A percentile compares a stretch with the other conserved stretches of the same genome.
phyloP scores from a whole-genome alignment of 495 filamentous ascomycete species.

The Tuber umbilicatum region DNA sequence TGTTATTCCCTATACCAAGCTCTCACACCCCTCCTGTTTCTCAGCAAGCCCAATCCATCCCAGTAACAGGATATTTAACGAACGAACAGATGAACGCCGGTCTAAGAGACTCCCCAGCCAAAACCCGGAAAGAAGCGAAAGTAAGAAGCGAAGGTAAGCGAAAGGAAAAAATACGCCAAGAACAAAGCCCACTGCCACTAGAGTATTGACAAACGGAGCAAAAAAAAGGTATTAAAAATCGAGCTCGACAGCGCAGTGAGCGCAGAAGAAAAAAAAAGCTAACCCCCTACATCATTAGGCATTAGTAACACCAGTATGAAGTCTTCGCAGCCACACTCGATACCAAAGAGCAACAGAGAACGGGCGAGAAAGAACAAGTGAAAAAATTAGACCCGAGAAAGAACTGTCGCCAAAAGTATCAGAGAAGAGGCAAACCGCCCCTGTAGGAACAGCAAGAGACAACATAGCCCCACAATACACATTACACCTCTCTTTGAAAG shows the following conservation, averaged over 20 bases:
- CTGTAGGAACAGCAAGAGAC: not conserved
- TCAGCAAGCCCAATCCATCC: constrained; percentile 12
- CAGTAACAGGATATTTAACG: constrained; percentile 20
- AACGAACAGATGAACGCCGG: constrained; percentile 35
- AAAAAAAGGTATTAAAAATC: constrained; percentile 22
- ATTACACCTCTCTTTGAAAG: not conserved
- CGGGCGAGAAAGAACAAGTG: constrained; percentile 1
- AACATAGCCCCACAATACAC: not conserved
- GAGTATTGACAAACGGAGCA: constrained; percentile 16
- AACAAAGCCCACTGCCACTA: not conserved
- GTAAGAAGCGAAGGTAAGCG: constrained; percentile 32
- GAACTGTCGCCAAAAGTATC: not conserved
- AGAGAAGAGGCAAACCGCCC: not conserved
- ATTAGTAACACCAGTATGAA: constrained; percentile 14
- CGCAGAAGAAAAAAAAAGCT: constrained; percentile 12
- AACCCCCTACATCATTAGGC: constrained; percentile 25
- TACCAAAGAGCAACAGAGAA: not conserved
- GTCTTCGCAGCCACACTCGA: not conserved
- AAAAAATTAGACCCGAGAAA: not conserved
- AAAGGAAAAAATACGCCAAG: constrained; percentile 6
- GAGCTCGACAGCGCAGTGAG: constrained; percentile 4
- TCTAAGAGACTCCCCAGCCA: constrained; percentile 32
- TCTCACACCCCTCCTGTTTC: constrained; percentile 1
- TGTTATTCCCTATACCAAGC: not conserved
- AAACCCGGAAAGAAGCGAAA: constrained; percentile 29